Evolutionary conservation across 805 yeast species (phyloP), one percentile per base, ranked within the genome.

Genomic region (Yarrowia sp.): DNA sequence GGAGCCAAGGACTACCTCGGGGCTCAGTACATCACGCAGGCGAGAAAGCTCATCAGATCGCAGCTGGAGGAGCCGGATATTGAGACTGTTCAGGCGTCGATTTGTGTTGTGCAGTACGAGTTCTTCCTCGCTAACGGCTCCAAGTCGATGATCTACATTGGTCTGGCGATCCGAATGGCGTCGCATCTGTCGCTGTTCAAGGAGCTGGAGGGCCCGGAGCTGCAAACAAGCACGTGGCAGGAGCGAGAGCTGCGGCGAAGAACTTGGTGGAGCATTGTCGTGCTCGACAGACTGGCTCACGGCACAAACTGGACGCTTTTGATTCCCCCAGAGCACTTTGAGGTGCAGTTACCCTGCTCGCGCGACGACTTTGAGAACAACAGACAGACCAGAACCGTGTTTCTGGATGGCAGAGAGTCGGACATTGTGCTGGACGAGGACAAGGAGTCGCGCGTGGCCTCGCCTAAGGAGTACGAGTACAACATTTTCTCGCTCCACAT

Each of bases 251-350:
- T 67, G 27, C 64, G 75, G 1, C 65, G 76, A 21, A 64, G 75
- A 25, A 70, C 74, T 2, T 73, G 71, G 67, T 73, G 76, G 76
- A 69, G 74, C 14, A 67, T 74, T 27, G 66, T 73, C 12, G 69
- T 71, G 8, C 66, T 73, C 42, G 76, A 73, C 53, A 65, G 76
- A 18, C 63, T 72, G 35, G 70, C 71, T n/a, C 75, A 74, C 46
- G 70, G 73, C 14, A 71, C 72, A 22, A 65, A 66, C 19, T 70
- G 74, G 58, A 63, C 75, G 9, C 62, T 70, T 13, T 66, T 69
- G 16, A 58, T 58, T 8, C 51, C 62, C 3, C 66, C 66, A 18
- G 71, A 68, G 16, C 68, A 68, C 27, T 60, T 66, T 13, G 65
- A 66, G 32, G 61, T 72, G 18, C 68, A 63, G 35, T 64, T 73